Evolutionary conservation across 2,329 filamentous ascomycete genomes (phyloP).

Genomic region (Scedosporium boydii): DNA sequence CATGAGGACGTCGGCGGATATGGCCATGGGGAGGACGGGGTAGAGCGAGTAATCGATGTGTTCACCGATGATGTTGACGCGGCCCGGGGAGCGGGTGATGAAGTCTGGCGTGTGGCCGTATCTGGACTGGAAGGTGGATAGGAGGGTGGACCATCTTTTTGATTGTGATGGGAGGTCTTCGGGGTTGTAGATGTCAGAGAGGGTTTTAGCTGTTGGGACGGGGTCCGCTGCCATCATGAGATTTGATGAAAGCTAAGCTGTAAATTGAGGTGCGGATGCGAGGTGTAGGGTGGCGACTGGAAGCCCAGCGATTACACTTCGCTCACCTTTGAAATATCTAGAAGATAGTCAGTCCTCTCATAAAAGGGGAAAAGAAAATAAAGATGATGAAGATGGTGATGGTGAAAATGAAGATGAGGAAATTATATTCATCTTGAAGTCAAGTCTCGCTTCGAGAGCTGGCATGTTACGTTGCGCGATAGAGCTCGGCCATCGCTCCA

Average conservation of each 20-base stretch:
- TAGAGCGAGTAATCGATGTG: constrained; percentile 99
- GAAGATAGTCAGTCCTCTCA: no score
- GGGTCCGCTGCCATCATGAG: constrained; percentile 18
- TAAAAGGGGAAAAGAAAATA: no score
- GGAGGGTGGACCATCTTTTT: constrained; percentile 65
- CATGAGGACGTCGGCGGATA: constrained; percentile 82
- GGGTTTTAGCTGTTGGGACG: constrained; percentile 66
- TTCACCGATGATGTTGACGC: constrained; percentile 98
- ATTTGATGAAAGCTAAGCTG: neutral
- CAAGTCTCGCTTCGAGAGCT: neutral
- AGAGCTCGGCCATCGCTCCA: neutral
- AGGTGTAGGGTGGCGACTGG: no score
- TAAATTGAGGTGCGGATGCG: neutral
- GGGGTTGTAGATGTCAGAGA: constrained; percentile 75
- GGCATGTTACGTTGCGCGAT: neutral
- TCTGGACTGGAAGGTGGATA: constrained; percentile 57
- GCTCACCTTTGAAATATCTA: no score
- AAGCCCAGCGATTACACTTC: no score
- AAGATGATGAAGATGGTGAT: no score
- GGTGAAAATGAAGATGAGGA: no score
- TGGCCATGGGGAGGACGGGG: constrained; percentile 90
- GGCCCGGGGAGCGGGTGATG: constrained; percentile 79
- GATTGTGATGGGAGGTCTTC: constrained; percentile 60
- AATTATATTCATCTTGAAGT: neutral
- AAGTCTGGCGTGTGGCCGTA: constrained; percentile 70